Evolutionary conservation across 2,329 filamentous ascomycete species (phyloP).

Genomic region (Sordariomycetes sp.): DNA sequence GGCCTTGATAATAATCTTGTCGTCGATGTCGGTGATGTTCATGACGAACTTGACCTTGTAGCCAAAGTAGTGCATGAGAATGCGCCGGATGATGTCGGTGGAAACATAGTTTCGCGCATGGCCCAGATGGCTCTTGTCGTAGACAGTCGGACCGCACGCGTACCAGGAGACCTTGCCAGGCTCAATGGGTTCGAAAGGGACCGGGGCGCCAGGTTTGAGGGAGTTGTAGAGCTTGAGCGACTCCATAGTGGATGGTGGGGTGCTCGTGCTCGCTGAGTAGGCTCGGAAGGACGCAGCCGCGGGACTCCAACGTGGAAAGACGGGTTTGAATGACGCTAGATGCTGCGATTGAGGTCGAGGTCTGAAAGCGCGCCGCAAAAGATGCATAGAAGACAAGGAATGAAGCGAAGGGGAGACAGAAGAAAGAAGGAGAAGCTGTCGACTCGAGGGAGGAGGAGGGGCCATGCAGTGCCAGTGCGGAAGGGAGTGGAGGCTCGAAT

Average conservation of each 20-base stretch:
- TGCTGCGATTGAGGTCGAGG: no score
- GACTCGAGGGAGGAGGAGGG: not conserved
- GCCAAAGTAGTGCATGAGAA: slow-evolving; percentile 74
- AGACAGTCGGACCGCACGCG: slow-evolving; percentile 79
- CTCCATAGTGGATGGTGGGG: slow-evolving; percentile 28
- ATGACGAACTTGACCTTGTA: slow-evolving; percentile 82
- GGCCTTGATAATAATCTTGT: slow-evolving; percentile 58
- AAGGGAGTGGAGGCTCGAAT: not conserved
- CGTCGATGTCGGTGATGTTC: slow-evolving; percentile 84
- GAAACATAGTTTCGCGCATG: slow-evolving; percentile 88
- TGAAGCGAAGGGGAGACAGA: slow-evolving; percentile 4
- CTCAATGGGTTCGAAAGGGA: slow-evolving; percentile 66
- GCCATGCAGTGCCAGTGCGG: not conserved
- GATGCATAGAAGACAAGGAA: slow-evolving; percentile 7
- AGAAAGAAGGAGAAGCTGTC: slow-evolving; percentile 7
- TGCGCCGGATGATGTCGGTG: slow-evolving; percentile 78
- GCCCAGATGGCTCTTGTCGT: slow-evolving; percentile 72
- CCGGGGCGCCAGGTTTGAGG: slow-evolving; percentile 61
- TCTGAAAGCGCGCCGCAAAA: not conserved
- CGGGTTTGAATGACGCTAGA: no score
- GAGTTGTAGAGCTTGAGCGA: slow-evolving; percentile 73
- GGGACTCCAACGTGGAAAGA: slow-evolving; percentile 3
- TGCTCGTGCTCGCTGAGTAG: slow-evolving; percentile 17
- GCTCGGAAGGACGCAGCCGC: not conserved
- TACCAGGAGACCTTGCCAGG: slow-evolving; percentile 69